These are phyloP conservation scores for Ophiocordyceps sinensis DNA, from an alignment of 2,329 filamentous ascomycete species.

Conservation along the genomic window DNA sequence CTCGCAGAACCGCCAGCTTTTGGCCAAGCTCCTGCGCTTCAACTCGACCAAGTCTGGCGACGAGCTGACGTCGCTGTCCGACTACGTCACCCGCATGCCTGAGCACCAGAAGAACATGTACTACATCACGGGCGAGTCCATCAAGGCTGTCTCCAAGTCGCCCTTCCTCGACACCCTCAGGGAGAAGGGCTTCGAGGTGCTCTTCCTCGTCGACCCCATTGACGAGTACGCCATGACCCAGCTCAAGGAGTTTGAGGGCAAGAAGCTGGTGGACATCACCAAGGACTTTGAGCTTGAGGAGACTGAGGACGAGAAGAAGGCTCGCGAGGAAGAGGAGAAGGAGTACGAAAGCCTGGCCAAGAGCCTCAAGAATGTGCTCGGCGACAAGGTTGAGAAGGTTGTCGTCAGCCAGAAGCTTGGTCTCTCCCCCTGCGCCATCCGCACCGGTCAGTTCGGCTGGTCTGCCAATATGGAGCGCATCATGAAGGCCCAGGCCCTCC, in stretches of 20 bases:
- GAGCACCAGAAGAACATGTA: constrained; percentile 99
- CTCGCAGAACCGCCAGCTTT: constrained; percentile 80
- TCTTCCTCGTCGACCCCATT: constrained; percentile 98
- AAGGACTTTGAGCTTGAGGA: constrained; percentile 99
- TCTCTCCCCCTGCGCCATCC: constrained; percentile 91
- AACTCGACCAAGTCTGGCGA: constrained; percentile 98
- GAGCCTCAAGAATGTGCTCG: constrained; percentile 96
- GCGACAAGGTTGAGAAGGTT: constrained; percentile 99
- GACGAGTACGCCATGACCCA: constrained; percentile 99
- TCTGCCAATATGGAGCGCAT: constrained; percentile 99
- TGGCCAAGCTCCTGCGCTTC: constrained; percentile 98
- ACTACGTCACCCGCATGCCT: constrained; percentile 98
- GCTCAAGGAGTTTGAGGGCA: constrained; percentile 99
- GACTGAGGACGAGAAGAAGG: constrained; percentile 97
- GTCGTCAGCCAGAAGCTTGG: constrained; percentile 97
- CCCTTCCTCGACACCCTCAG: constrained; percentile 98
- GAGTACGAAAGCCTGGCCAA: constrained; percentile 92
- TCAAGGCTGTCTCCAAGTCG: constrained; percentile 96
- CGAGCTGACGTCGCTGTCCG: constrained; percentile 82
- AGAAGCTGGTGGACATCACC: constrained; percentile 99
- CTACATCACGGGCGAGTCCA: constrained; percentile 99
- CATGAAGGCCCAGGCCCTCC: constrained; percentile 99
- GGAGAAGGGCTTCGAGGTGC: constrained; percentile 98
- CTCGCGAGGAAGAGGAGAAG: constrained; percentile 94
- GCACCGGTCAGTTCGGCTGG: constrained; percentile 99